Conservation (phyloP, 495 filamentous ascomycete species). For the Daldinia decipiens region DNA sequence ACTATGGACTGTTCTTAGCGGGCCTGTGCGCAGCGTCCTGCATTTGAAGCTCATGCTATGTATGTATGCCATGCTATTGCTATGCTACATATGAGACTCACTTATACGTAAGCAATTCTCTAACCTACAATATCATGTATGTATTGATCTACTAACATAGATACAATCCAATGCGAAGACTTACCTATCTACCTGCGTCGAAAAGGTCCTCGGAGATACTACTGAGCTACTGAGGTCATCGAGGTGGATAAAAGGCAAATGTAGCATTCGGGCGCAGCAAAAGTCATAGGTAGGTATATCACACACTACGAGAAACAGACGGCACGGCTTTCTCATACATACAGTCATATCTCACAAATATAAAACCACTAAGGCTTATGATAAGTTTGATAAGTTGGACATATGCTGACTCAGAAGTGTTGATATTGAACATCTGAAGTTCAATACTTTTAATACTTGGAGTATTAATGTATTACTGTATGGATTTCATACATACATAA, state of each 20-base stretch:
- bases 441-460: neutral
- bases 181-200: neutral
- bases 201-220: neutral
- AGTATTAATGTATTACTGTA: constrained; percentile 1
- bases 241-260: neutral
- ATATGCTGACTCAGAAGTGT: constrained; percentile 32
- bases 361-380: constrained; percentile 24
- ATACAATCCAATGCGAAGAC: too few relatives aligned
- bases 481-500: neutral
- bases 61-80: neutral
- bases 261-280: constrained; percentile 8
- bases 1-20: neutral
- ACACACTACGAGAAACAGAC: constrained; percentile 20
- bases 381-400: constrained; percentile 19
- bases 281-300: constrained; percentile 22
- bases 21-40: constrained; percentile 11
- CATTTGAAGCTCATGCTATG: neutral
- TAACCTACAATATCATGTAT: too few relatives aligned
- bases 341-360: constrained; percentile 25
- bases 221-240: neutral
- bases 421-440: constrained; percentile 8
- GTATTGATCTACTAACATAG: neutral
- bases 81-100: neutral
- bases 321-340: constrained; percentile 8
- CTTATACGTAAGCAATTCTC: neutral